Conservation (phyloP, 163 green algal genomes). For the Scenedesmus sp. region DNA sequence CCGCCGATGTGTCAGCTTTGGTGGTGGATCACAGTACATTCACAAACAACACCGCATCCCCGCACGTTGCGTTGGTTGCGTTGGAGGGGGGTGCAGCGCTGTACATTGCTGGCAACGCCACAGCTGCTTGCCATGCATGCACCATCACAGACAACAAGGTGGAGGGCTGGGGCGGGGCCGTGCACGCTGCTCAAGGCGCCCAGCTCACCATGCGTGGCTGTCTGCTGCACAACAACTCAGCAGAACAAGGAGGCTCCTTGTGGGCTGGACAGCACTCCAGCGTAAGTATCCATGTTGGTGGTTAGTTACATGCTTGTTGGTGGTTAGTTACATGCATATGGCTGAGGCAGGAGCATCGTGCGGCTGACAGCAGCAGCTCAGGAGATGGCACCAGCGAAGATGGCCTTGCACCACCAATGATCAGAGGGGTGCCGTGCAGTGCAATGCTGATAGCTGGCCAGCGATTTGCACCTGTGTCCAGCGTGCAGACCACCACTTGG, state of each 20-base stretch:
- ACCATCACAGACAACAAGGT: not conserved
- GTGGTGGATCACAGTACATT: not conserved
- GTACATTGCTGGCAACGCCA: not conserved
- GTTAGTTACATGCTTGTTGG: too few relatives aligned
- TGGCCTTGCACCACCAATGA: too few relatives aligned
- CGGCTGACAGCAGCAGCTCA: too few relatives aligned
- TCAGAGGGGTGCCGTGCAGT: too few relatives aligned
- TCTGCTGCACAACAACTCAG: not conserved
- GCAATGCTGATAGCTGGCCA: too few relatives aligned
- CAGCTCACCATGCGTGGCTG: not conserved
- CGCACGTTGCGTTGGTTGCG: not conserved
- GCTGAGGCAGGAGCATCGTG: not conserved
- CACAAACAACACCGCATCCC: not conserved
- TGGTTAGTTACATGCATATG: not conserved
- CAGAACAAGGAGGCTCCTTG: not conserved
- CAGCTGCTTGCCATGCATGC: not conserved
- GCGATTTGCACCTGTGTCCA: not conserved
- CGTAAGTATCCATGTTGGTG: too few relatives aligned
- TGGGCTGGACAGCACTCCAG: not conserved
- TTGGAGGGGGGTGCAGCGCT: not conserved
- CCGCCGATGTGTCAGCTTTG: not conserved
- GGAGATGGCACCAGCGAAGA: too few relatives aligned
- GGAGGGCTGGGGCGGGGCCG: not conserved
- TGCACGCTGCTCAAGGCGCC: not conserved
- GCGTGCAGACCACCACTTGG: too few relatives aligned